These are phyloP conservation scores for Pseudocercospora ulei DNA, from an alignment of 2,329 filamentous ascomycete species.

Conservation along the genomic window DNA sequence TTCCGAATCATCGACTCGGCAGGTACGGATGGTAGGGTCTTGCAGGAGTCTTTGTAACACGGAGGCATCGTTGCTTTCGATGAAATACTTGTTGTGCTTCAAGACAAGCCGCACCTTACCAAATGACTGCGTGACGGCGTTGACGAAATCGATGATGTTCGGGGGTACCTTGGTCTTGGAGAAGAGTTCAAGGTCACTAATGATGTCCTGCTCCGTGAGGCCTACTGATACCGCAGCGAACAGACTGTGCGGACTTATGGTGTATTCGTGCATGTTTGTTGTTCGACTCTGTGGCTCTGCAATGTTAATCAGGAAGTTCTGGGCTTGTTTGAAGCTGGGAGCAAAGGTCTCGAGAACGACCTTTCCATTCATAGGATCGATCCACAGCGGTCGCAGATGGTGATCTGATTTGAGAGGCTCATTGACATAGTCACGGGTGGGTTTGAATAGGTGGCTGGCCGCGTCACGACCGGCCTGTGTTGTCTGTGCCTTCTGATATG, in stretches of 20 bases:
- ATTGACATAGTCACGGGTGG: constrained; percentile 69
- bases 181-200: constrained; percentile 75
- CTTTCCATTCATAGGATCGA: constrained; percentile 73
- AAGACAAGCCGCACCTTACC: constrained; percentile 93
- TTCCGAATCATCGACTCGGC: constrained; percentile 63
- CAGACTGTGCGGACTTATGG: constrained; percentile 79
- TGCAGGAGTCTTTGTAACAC: constrained; percentile 80
- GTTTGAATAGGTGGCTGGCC: constrained; percentile 47
- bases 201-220: constrained; percentile 79
- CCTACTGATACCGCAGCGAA: constrained; percentile 94
- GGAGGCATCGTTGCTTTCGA: constrained; percentile 80
- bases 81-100: constrained; percentile 87
- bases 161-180: constrained; percentile 80
- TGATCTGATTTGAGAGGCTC: constrained; percentile 79
- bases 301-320: constrained; percentile 92
- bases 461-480: constrained; percentile 40
- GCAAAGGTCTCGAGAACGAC: constrained; percentile 95
- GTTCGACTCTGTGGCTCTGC: constrained; percentile 86
- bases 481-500: constrained; percentile 40
- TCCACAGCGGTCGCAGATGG: constrained; percentile 82
- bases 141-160: constrained; percentile 68
- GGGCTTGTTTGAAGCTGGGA: constrained; percentile 71
- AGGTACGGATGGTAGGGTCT: constrained; percentile 69
- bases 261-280: constrained; percentile 86
- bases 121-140: constrained; percentile 77